A percentile compares a stretch with the other conserved stretches of the same genome.
Evolutionary conservation across 2,329 filamentous ascomycete genomes (phyloP).

Genomic region (Colletotrichum sp.): DNA sequence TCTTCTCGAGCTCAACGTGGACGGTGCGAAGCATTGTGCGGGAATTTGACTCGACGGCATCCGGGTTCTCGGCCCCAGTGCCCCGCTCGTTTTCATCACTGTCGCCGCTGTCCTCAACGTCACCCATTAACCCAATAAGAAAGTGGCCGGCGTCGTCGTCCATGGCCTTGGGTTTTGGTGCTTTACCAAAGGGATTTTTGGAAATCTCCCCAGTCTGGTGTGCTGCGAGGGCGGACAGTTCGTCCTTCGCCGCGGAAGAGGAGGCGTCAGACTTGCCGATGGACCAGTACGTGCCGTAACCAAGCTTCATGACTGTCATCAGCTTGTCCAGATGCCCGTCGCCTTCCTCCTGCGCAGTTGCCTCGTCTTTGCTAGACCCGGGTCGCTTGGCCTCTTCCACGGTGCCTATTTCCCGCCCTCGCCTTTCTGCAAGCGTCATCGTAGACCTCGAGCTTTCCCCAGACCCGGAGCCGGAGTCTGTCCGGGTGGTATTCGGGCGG

Average conservation of each 20-base stretch:
- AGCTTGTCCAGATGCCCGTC: slow-evolving; percentile 56
- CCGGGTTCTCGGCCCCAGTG: slow-evolving; percentile 33
- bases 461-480: slow-evolving; percentile 9
- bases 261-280: slow-evolving; percentile 12
- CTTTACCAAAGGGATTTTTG: background rate
- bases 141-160: slow-evolving; percentile 51
- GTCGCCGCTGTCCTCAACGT: slow-evolving; percentile 54
- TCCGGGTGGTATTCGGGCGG: background rate
- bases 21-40: slow-evolving; percentile 70
- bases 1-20: slow-evolving; percentile 65
- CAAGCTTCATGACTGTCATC: slow-evolving; percentile 69
- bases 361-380: background rate
- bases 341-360: slow-evolving; percentile 27
- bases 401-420: slow-evolving; percentile 19
- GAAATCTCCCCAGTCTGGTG: background rate
- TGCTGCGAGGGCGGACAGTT: background rate
- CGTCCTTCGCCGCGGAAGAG: background rate
- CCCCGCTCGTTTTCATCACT: slow-evolving; percentile 33
- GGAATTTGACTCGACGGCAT: slow-evolving; percentile 45
- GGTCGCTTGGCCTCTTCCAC: slow-evolving; percentile 15
- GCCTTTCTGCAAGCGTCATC: slow-evolving; percentile 18
- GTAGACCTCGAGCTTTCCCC: slow-evolving; percentile 9
- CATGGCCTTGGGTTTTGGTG: background rate
- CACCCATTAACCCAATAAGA: slow-evolving; percentile 71
- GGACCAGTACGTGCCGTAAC: slow-evolving; percentile 73